phyloP scores from a whole-genome alignment of 2,329 filamentous ascomycete species.

The Akanthomyces lecanii region DNA sequence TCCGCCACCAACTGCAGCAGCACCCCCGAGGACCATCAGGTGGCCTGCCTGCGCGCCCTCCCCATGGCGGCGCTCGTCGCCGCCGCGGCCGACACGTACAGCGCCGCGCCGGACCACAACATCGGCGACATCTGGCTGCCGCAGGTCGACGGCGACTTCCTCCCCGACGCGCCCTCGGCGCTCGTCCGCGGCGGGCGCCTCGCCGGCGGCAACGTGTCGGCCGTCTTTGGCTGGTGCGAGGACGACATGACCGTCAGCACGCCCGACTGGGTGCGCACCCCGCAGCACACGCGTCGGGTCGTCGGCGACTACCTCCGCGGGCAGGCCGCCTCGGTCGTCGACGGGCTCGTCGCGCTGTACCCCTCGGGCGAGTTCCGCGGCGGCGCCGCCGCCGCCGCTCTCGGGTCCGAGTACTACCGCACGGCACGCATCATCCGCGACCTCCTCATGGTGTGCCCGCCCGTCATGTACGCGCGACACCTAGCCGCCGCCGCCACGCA shows the following conservation, averaged over 20 bases:
- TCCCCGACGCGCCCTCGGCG: constrained; percentile 40
- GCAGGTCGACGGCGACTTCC: constrained; percentile 39
- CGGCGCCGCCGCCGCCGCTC: constrained; percentile 25
- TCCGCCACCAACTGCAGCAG: constrained; percentile 40
- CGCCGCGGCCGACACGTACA: constrained; percentile 40
- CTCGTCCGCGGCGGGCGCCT: constrained; percentile 56
- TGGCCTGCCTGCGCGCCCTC: not conserved
- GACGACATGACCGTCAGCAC: not conserved
- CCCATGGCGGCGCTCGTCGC: constrained; percentile 26
- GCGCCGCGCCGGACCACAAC: constrained; percentile 39
- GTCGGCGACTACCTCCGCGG: constrained; percentile 36
- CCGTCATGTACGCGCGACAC: constrained; percentile 38
- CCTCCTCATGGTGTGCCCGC: constrained; percentile 47
- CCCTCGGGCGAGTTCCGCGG: constrained; percentile 41
- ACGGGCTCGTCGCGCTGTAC: constrained; percentile 45
- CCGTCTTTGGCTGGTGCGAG: not conserved
- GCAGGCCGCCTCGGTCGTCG: constrained; percentile 32
- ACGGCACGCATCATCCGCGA: constrained; percentile 47
- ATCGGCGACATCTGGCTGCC: constrained; percentile 50
- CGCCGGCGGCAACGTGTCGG: constrained; percentile 31
- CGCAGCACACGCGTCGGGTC: constrained; percentile 36
- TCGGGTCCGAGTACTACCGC: constrained; percentile 47
- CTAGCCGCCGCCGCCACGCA: constrained; percentile 33
- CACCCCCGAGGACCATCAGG: constrained; percentile 37
- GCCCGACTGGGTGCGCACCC: constrained; percentile 31